Base-by-base conservation (phyloP, 2,329 filamentous ascomycete species). In the Dothidotthia symphoricarpi region DNA sequence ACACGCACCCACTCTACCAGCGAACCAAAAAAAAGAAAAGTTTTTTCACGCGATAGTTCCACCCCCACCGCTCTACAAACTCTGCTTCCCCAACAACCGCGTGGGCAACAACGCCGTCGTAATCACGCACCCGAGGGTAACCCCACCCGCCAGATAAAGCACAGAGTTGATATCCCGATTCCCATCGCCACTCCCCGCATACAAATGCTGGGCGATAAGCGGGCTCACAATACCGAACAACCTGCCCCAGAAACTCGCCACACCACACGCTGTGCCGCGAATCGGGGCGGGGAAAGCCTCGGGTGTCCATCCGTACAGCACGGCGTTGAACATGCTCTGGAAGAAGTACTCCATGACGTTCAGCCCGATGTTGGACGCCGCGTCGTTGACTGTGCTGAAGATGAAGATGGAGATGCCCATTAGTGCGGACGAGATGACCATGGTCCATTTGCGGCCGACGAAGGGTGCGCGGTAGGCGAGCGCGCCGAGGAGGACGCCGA, bases 161-260 rank as follows among this genome's bases (percentile, higher is more conserved):
- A 80, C 74, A 4, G 65, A 68, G 41, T 80, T 77, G 5, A 74
- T 55, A 26, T 70, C 64, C 0, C 70, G 64, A 6, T 58, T 47
- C 1, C 56, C 60, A 33, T 51, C 49, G 3, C 27, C 49, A 31
- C 49, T 56, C 11, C 35, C 55, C 7, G 61, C 59, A 49, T 53
- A 61, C 41, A 61, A 55, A n/a, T 73, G 64, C 46, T 77, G 72
- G 4, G 75, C 76, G 36, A 78, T 76, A 25, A 81, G 51, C 0
- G 78, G 78, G 25, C 75, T 76, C 12, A 81, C 70, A 29, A 82
- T 81, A 8, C 75, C 74, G 47, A 78, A 78, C 16, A 81, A 36
- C 2, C 78, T 60, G 1, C 78, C 78, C 75, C 76, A 80, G 51
- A 80, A 81, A 42, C 74, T 76, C 2, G 77, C 76, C 10, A 80